Base-by-base conservation (phyloP, 2,329 filamentous ascomycete genomes). In the Hymenotorrendiella dingleyae region DNA sequence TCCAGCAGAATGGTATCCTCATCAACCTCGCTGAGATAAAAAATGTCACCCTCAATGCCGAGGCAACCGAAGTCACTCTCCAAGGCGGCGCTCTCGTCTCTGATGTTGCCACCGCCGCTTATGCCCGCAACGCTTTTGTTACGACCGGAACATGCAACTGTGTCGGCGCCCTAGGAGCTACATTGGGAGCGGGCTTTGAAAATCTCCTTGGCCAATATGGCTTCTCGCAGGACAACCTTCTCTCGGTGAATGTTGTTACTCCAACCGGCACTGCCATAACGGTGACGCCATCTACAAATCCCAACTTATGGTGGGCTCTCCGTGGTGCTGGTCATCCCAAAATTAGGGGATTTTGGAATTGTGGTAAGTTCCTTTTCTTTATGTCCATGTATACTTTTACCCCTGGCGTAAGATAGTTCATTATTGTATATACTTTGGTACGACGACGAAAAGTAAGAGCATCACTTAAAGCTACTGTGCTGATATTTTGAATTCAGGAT, bases 301-400 rank as follows among this genome's bases (percentile, higher is more conserved):
- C 26, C 4, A 28, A 40, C 11, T 19, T 40, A 8, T 40, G 17
- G 24, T 40, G 37, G 37, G 37, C 37, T 0, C 4, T 40, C 9
- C 27, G 27, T 14, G 37, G 37, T n/a, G 28, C 37, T 22, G 37
- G 26, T 14, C 27, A 26, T 4, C n/a, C n/a, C n/a, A n/a, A n/a
- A n/a, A n/a, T n/a, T n/a, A n/a, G n/a, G n/a, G n/a, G 23, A 40
- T 16, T 40, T 40, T 29, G 37, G 27, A 30, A 40, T 40, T 21
- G 37, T 40, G n/a, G n/a, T n/a, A n/a, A n/a, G n/a, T n/a, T n/a
- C n/a, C n/a, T n/a, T n/a, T n/a, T n/a, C n/a, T n/a, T n/a, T n/a
- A n/a, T n/a, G n/a, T n/a, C n/a, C n/a, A n/a, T n/a, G n/a, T n/a
- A n/a, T n/a, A n/a, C n/a, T n/a, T n/a, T n/a, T n/a, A n/a, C n/a